Base-by-base conservation (phyloP, 2,329 filamentous ascomycete species). In the Penicillium glabrum region DNA sequence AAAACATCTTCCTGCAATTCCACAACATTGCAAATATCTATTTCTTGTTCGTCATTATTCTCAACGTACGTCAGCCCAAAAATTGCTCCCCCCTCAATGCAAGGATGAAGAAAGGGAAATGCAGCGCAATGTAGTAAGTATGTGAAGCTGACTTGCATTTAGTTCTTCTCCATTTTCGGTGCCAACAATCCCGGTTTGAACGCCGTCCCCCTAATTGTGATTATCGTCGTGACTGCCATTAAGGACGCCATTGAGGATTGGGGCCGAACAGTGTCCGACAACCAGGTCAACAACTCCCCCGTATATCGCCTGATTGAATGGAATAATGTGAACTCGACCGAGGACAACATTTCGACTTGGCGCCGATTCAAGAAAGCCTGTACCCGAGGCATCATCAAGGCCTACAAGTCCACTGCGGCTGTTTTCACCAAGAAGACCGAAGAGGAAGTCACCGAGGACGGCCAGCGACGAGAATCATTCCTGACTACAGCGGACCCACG, bases 11-110 rank as follows among this genome's bases (percentile, higher is more conserved):
- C 86, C 91, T 96, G 63, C 96, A 99, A 76, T 98, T 99, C 72
- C 93, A 99, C 77, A 98, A 98, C 71, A 89, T 99, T 69, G 95
- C 95, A 71, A 99, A 99, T 75, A 89, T 98, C 53, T 99, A 98
- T 79, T 99, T 99, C 83, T 82, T 98, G 66, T 97, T 98, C 78
- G 84, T 93, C 68, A 93, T 97, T 72, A 96, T 99, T 71, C 84
- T 99, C 58, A 88, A 89, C 69, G 95, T 98, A 88, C 82, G 93
- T 83, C 33, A 45, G 14, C 29, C 31, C 21, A 33, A 37, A 8
- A 8, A 37, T 8, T 14, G 10, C 21, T 19, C n/a, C 10, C 31
- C 31, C 29, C 31, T 6, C 35, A 39, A 39, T 5, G 7, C 3
- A 13, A 21, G 11, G 5, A 41, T 3, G 39, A 23, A 41, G 9